Percentiles rank a stretch among this genome's conserved stretches.
phyloP scores from a whole-genome alignment of 257 asterid species.

The Solanum sitiens region DNA sequence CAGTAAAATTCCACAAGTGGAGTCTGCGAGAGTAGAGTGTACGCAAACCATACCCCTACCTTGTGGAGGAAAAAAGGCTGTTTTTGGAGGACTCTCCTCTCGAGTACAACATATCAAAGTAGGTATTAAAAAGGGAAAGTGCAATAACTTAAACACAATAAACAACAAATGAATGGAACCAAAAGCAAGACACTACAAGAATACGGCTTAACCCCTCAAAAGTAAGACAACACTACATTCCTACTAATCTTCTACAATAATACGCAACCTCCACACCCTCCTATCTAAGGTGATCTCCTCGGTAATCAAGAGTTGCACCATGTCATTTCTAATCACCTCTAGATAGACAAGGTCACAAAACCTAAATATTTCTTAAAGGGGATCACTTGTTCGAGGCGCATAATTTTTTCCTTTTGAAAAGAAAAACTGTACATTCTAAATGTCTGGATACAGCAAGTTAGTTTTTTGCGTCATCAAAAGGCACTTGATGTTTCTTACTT shows the following conservation, averaged over 20 bases:
- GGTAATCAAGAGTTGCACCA: not conserved
- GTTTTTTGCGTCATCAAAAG: not conserved
- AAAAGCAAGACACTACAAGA: no score
- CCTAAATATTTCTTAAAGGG: not conserved
- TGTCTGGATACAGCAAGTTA: not conserved
- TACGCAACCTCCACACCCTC: not conserved
- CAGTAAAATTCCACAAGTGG: not conserved
- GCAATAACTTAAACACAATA: no score
- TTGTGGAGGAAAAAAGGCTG: not conserved
- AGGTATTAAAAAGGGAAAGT: not conserved
- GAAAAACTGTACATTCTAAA: not conserved
- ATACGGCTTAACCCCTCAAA: no score
- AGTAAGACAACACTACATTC: not conserved
- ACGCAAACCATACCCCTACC: not conserved
- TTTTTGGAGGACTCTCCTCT: not conserved
- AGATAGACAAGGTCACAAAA: not conserved
- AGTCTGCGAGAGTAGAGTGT: not conserved
- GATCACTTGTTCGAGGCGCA: not conserved
- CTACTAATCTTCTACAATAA: not conserved
- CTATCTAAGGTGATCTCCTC: not conserved
- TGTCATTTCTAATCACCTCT: not conserved
- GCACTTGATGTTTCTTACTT: not conserved
- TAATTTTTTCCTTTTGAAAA: not conserved
- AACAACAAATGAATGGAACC: no score
- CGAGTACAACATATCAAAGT: not conserved